These are phyloP conservation scores for Actinidia polygama DNA, from an alignment of 179 eudicot species.

Conservation along the genomic window DNA sequence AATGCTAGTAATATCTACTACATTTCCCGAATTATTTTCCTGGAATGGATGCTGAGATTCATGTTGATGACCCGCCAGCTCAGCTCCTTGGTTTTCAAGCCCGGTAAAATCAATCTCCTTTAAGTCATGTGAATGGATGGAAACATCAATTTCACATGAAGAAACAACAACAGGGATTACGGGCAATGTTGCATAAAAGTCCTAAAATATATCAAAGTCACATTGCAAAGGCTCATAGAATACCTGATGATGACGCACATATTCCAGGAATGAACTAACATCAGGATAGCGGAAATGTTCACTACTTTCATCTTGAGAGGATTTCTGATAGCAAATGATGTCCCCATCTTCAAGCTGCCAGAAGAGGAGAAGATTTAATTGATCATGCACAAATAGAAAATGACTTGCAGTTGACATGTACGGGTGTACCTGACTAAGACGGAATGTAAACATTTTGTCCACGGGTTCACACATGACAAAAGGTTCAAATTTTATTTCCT, in stretches of 20 bases:
- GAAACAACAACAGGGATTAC: not conserved
- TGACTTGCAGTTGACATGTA: not conserved
- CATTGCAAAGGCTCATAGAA: not conserved
- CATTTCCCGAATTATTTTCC: too few species aligned
- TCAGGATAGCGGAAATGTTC: slow-evolving; percentile 76
- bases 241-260: slow-evolving; percentile 97
- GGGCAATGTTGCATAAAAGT: not conserved
- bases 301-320: slow-evolving; percentile 54
- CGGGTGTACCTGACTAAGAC: slow-evolving; percentile 73
- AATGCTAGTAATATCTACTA: too few species aligned
- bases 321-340: slow-evolving; percentile 88
- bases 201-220: not conserved
- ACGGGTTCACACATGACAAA: slow-evolving; percentile 95
- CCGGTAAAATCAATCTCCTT: too few species aligned
- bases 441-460: slow-evolving; percentile 72
- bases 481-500: slow-evolving; percentile 99
- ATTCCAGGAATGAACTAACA: slow-evolving; percentile 89
- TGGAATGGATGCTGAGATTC: too few species aligned
- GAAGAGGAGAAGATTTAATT: slow-evolving; percentile 6
- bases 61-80: too few species aligned
- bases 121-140: too few species aligned
- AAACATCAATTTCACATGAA: too few species aligned
- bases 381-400: not conserved
- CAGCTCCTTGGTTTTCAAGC: too few species aligned
- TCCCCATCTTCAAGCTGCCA: slow-evolving; percentile 98